Percentiles rank a stretch among this genome's conserved stretches.
phyloP scores from a whole-genome alignment of 2,329 filamentous ascomycete species.

The Fusarium piperis region DNA sequence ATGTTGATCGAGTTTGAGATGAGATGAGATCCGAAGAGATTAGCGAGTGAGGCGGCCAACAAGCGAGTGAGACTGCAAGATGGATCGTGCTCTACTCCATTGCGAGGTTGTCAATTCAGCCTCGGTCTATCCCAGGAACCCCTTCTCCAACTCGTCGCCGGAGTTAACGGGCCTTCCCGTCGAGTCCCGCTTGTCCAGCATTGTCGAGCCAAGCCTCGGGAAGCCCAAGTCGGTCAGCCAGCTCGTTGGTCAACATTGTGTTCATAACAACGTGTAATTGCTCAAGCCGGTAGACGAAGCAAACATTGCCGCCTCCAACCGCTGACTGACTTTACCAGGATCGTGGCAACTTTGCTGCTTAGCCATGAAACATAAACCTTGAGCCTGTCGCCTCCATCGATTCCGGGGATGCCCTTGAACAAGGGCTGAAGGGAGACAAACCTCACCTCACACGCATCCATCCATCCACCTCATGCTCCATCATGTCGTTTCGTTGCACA shows the following conservation, averaged over 20 bases:
- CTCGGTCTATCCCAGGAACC: neutral
- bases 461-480: constrained; percentile 6
- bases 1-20: constrained; percentile 7
- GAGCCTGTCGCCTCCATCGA: constrained; percentile 10
- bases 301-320: constrained; percentile 6
- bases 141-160: neutral
- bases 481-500: constrained; percentile 25
- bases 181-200: neutral
- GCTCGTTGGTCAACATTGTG: neutral
- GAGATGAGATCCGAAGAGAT: constrained; percentile 17
- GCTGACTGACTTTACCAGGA: neutral
- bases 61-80: constrained; percentile 23
- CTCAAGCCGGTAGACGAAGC: neutral
- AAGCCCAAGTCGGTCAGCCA: neutral
- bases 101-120: neutral
- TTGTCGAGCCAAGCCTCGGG: constrained; percentile 4
- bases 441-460: constrained; percentile 9
- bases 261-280: neutral
- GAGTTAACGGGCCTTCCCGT: constrained; percentile 1
- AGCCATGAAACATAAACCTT: neutral
- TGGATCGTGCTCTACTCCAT: neutral
- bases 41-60: constrained; percentile 21
- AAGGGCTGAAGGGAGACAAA: constrained; percentile 9
- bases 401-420: constrained; percentile 2
- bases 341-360: neutral